Base-by-base conservation (phyloP, 2,329 filamentous ascomycete species). In the Monosporascus ibericus region DNA sequence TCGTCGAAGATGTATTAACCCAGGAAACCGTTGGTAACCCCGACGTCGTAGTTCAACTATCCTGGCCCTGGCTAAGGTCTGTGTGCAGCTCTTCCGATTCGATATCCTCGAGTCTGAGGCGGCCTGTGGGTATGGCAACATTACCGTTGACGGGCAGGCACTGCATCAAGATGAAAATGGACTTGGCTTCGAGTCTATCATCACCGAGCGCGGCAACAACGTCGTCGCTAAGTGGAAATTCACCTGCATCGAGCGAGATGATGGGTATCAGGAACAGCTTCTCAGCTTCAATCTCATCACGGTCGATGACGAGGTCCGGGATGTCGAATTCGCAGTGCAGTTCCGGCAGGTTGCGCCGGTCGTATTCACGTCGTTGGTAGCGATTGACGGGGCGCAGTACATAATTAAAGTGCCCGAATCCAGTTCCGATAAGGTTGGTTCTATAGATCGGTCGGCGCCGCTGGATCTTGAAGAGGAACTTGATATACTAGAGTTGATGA, bases 191-290 rank as follows among this genome's bases (percentile, higher is more conserved):
- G 76, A 75, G 20, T 60, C 67, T 20, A 64, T 81, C 51, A 63
- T 65, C 15, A 65, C 72, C 42, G 65, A 70, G 30, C 59, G 70
- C 27, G 71, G 70, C 51, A 65, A 63, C 51, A 58, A 68, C 48
- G 65, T 79, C 49, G 62, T 68, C 22, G 75, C 74, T 52, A 67
- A 69, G 48, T 81, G 78, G 78, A 62, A 66, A 17, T 73, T 78
- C 52, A 68, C 71, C 53, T 81, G 78, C 55, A 63, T 75, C 39
- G 67, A 70, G 15, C 65, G 70, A 48, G 70, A 70, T 51, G 66
- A 69, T 24, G 62, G 68, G 39, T 67, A 70, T 14, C 63, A 72
- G 48, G 72, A 72, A 48, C 75, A 79, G 59, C 59, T 72, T 15
- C 62, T 81, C 60, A 71, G 65, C 52, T 71, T 81, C 44, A 66